These are phyloP conservation scores for Wickerhamomyces ciferrii DNA, from an alignment of 805 yeast genomes.

Conservation along the genomic window DNA sequence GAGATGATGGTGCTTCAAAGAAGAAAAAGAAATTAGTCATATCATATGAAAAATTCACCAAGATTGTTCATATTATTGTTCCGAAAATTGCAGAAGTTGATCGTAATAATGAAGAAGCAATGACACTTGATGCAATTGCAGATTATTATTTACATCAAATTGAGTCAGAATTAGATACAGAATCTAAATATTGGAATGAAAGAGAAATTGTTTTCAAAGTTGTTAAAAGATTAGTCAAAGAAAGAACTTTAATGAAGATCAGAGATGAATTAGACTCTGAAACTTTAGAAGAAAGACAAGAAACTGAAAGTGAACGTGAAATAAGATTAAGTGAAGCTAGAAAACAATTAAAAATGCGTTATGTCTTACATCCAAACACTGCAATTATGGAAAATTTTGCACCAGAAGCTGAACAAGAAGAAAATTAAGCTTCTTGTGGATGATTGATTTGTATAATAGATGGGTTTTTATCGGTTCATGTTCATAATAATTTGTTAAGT, in stretches of 20 bases:
- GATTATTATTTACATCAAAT: slow-evolving; percentile 75
- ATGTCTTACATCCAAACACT: slow-evolving; percentile 76
- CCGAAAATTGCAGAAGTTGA: slow-evolving; percentile 56
- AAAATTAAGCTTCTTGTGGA: neutral
- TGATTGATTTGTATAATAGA: neutral
- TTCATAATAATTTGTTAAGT: too few species aligned
- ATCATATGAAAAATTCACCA: slow-evolving; percentile 80
- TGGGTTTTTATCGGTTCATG: too few species aligned
- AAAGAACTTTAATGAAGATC: slow-evolving; percentile 72
- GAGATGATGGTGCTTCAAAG: slow-evolving; percentile 3
- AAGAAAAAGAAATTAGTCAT: slow-evolving; percentile 44
- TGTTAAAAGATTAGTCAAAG: slow-evolving; percentile 75
- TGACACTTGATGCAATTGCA: slow-evolving; percentile 63
- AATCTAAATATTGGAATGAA: slow-evolving; percentile 66
- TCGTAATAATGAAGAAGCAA: slow-evolving; percentile 48
- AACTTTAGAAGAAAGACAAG: slow-evolving; percentile 14
- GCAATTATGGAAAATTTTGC: slow-evolving; percentile 54
- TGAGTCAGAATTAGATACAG: slow-evolving; percentile 67
- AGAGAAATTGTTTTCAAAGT: slow-evolving; percentile 73
- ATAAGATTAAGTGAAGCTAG: slow-evolving; percentile 20
- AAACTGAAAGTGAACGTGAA: slow-evolving; percentile 19
- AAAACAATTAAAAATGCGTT: slow-evolving; percentile 31
- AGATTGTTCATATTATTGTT: slow-evolving; percentile 77
- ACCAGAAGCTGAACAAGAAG: slow-evolving; percentile 12
- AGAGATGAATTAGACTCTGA: slow-evolving; percentile 37